Evolutionary conservation across 306 rosid species (phyloP), one percentile per base, ranked within the genome.

Genomic region (Neltuma alba): DNA sequence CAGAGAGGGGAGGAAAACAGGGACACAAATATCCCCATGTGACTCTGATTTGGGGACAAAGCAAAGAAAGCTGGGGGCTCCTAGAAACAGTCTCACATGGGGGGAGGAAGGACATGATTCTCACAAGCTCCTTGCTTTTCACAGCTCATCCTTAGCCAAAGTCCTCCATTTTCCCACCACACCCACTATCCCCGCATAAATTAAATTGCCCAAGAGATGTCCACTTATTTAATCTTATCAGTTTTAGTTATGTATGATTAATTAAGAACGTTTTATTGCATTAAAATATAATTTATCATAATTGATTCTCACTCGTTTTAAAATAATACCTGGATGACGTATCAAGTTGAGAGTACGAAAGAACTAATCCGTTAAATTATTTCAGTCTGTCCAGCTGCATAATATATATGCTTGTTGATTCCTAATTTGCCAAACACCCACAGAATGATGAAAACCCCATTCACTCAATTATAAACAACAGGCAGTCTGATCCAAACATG

Each of bases 61-160:
- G 93, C 88, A 90, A 87, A 82, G 83, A 81, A 87, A 83, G 93
- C 86, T 82, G 85, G 80, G 75, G 81, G 79, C 88, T 88, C 86
- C 76, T 83, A 48, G 78, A 81, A 83, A 76, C 86, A 88, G 75
- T 79, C 16, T 92, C 98, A 94, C 98, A 92, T 94, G 98, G 98
- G 87, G 45, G 74, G 75, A 82, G 79, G 45, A 84, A 84, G 80
- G 87, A 83, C 78, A 91, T 88, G 83, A 90, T 91, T 93, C 97
- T 79, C 18, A 76, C 81, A 40, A 68, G 1, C 69, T 38, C 85
- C 77, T 88, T 85, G 79, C 73, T 61, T 65, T 82, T 87, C 93
- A 91, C 98, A 93, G 93, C 97, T 91, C 97, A 89, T 86, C 75
- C 72, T 70, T 83, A 70, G 76, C 86, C 82, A 79, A 76, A 80